Conservation (phyloP, 2,329 filamentous ascomycete species). For the Colletotrichum lupini region DNA sequence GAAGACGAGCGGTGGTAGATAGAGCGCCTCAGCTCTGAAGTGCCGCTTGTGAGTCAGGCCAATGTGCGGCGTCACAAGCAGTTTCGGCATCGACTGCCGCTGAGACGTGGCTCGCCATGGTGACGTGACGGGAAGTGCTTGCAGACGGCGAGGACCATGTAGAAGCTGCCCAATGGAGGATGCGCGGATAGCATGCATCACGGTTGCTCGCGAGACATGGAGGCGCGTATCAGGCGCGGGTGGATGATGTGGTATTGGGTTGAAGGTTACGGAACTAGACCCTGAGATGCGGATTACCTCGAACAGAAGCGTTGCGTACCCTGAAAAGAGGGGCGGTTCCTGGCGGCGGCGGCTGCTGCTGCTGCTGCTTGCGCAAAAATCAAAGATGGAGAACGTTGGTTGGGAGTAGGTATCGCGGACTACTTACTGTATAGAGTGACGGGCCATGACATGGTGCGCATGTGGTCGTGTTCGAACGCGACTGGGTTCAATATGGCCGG, state of each 20-base stretch:
- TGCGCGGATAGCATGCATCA: slow-evolving; percentile 38
- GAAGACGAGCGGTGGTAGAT: slow-evolving; percentile 77
- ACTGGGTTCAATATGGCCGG: slow-evolving; percentile 38
- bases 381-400: not conserved
- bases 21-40: slow-evolving; percentile 52
- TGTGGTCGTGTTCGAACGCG: slow-evolving; percentile 32
- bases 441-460: slow-evolving; percentile 28
- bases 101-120: slow-evolving; percentile 32
- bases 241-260: slow-evolving; percentile 4
- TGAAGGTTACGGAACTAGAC: not conserved
- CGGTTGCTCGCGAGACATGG: slow-evolving; percentile 37
- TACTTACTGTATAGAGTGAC: not conserved
- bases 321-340: not conserved
- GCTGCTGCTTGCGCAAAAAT: not conserved
- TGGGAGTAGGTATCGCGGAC: slow-evolving; percentile 3
- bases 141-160: slow-evolving; percentile 6
- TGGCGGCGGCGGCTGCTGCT: not conserved
- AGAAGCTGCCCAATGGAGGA: slow-evolving; percentile 38
- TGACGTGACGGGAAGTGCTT: slow-evolving; percentile 6
- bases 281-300: slow-evolving; percentile 3
- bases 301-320: not conserved
- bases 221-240: slow-evolving; percentile 13
- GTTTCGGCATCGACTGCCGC: slow-evolving; percentile 12
- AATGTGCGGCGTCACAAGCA: slow-evolving; percentile 24
- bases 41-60: slow-evolving; percentile 39